Evolutionary conservation across 2,329 filamentous ascomycete genomes (phyloP).

Genomic region (Talaromyces sp.): DNA sequence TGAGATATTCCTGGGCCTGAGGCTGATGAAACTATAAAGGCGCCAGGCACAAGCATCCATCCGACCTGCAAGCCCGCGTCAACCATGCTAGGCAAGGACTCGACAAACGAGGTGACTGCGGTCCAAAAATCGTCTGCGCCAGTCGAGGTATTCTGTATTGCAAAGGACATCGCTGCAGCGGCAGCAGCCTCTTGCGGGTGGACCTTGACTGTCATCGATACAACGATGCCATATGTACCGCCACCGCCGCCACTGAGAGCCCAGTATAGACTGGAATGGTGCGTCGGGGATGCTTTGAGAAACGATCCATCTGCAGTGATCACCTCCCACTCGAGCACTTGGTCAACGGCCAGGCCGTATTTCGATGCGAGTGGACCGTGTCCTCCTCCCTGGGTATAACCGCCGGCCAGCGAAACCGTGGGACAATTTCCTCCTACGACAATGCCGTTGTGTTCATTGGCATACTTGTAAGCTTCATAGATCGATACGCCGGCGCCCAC

Average conservation of each 20-base stretch:
- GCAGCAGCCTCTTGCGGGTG: not conserved
- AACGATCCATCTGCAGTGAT: slow-evolving; percentile 39
- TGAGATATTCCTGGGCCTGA: not conserved
- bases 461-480: slow-evolving; percentile 13
- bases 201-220: slow-evolving; percentile 13
- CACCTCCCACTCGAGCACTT: slow-evolving; percentile 54
- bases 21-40: not conserved
- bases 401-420: slow-evolving; percentile 56
- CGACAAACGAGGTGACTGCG: not conserved
- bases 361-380: slow-evolving; percentile 38
- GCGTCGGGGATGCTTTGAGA: slow-evolving; percentile 6
- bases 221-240: slow-evolving; percentile 43
- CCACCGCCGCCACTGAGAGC: slow-evolving; percentile 53
- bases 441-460: slow-evolving; percentile 42
- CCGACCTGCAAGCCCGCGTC: slow-evolving; percentile 44
- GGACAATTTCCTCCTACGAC: slow-evolving; percentile 50
- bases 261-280: slow-evolving; percentile 42
- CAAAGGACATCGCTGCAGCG: not conserved
- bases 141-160: not conserved
- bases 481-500: slow-evolving; percentile 6
- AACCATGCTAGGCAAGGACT: not conserved
- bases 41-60: slow-evolving; percentile 14
- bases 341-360: slow-evolving; percentile 52
- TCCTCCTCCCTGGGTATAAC: slow-evolving; percentile 59
- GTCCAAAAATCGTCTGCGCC: not conserved